Evolutionary conservation across 345 rosid species (phyloP).

Genomic region (Firmiana major): DNA sequence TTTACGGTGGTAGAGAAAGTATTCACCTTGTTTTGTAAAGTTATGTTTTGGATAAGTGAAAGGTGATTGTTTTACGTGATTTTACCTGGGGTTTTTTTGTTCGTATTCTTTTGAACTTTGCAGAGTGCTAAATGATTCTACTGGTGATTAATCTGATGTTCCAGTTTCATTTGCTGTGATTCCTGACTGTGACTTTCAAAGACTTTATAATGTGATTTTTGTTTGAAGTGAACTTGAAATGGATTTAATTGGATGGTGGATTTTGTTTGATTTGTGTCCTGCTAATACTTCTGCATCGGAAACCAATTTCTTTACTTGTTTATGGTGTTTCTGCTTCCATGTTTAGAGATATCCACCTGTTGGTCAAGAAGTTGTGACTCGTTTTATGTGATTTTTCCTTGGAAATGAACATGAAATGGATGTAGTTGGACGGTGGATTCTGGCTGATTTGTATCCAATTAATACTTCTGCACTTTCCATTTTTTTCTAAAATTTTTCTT

Average conservation of each 20-base stretch:
- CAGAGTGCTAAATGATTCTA: neutral
- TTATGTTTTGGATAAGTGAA: no score
- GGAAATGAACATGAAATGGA: neutral
- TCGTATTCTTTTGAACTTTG: neutral
- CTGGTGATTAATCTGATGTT: neutral
- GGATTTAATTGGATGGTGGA: neutral
- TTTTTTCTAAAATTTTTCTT: neutral
- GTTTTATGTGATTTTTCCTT: neutral
- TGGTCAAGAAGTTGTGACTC: neutral
- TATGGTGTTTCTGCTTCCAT: neutral
- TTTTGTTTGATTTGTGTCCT: neutral
- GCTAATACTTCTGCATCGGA: neutral
- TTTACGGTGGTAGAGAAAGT: neutral
- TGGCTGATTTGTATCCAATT: neutral
- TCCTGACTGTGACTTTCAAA: neutral
- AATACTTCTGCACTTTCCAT: neutral
- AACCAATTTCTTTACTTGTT: neutral
- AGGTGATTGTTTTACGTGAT: neutral
- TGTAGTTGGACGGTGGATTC: neutral
- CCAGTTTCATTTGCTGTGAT: neutral
- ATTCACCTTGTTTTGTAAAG: neutral
- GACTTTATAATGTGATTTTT: neutral
- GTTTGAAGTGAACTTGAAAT: neutral
- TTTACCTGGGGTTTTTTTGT: neutral
- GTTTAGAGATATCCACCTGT: neutral